These are phyloP conservation scores for Penicillium steckii DNA, from an alignment of 495 filamentous ascomycete species.

Conservation along the genomic window DNA sequence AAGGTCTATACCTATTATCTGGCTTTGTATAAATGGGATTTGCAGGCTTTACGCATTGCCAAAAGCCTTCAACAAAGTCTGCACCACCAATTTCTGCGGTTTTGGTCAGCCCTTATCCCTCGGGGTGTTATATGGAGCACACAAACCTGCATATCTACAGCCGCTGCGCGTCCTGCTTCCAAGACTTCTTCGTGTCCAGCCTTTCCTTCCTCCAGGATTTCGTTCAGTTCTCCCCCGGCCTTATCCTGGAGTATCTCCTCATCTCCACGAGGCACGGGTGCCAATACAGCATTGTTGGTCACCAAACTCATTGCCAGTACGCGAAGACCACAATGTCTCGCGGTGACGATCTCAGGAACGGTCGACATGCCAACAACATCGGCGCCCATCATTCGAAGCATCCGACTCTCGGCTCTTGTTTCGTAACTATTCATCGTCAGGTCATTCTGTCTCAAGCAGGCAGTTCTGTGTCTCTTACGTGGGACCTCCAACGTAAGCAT, in stretches of 20 bases:
- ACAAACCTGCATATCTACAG: constrained; percentile 65
- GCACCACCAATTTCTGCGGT: constrained; percentile 40
- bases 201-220: constrained; percentile 60
- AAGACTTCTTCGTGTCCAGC: constrained; percentile 75
- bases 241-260: constrained; percentile 41
- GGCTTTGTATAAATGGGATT: no score
- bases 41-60: neutral
- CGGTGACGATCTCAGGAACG: constrained; percentile 73
- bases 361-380: constrained; percentile 81
- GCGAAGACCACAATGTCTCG: constrained; percentile 66
- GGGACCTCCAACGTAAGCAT: constrained; percentile 72
- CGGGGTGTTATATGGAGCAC: neutral
- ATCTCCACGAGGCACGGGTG: constrained; percentile 63
- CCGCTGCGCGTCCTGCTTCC: constrained; percentile 59
- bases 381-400: constrained; percentile 64
- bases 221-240: constrained; percentile 49
- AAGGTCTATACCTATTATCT: no score
- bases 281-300: constrained; percentile 70
- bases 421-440: constrained; percentile 55
- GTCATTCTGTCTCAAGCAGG: neutral
- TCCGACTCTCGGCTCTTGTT: constrained; percentile 73
- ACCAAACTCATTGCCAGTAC: constrained; percentile 75
- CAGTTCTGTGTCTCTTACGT: constrained; percentile 42
- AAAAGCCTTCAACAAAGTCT: constrained; percentile 34
- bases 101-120: constrained; percentile 15